Conservation (phyloP, 306 rosid genomes). For the Vicia sativa region DNA sequence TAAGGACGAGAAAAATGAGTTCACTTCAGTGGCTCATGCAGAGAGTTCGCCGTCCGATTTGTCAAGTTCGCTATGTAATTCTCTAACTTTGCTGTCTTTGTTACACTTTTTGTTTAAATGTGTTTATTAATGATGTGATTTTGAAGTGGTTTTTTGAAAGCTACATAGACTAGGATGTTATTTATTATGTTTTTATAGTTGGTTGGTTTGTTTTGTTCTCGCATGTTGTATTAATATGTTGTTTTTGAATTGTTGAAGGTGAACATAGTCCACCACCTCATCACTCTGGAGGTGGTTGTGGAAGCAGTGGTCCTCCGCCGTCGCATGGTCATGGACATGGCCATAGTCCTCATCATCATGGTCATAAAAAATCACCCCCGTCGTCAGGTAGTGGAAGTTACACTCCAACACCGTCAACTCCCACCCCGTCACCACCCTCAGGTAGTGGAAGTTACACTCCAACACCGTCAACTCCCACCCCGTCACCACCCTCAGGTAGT, state of each 20-base stretch:
- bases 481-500: constrained; percentile 33
- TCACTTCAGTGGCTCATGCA: constrained; percentile 24
- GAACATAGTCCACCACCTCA: constrained; percentile 52
- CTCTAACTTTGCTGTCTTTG: constrained; percentile 35
- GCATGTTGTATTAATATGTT: constrained; percentile 1
- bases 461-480: constrained; percentile 54
- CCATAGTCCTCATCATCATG: constrained; percentile 8
- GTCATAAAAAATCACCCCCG: constrained; percentile 28
- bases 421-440: constrained; percentile 14
- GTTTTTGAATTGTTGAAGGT: constrained; percentile 44
- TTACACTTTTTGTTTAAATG: constrained; percentile 15
- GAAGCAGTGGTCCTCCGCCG: constrained; percentile 24
- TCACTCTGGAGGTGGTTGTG: constrained; percentile 48
- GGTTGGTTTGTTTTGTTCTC: constrained; percentile 6
- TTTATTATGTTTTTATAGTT: background rate
- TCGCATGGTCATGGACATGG: constrained; percentile 34
- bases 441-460: constrained; percentile 53
- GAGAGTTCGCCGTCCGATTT: constrained; percentile 59
- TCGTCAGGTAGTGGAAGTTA: constrained; percentile 42
- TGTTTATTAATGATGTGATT: background rate
- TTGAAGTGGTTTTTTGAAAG: constrained; percentile 33
- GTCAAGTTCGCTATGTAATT: constrained; percentile 43
- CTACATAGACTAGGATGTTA: background rate
- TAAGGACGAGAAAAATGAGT: constrained; percentile 59
- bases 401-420: constrained; percentile 29